A percentile compares a stretch with the other conserved stretches of the same genome.
Conservation (phyloP, 2,329 filamentous ascomycete genomes). For the Ceratocystiopsis brevicomis region DNA sequence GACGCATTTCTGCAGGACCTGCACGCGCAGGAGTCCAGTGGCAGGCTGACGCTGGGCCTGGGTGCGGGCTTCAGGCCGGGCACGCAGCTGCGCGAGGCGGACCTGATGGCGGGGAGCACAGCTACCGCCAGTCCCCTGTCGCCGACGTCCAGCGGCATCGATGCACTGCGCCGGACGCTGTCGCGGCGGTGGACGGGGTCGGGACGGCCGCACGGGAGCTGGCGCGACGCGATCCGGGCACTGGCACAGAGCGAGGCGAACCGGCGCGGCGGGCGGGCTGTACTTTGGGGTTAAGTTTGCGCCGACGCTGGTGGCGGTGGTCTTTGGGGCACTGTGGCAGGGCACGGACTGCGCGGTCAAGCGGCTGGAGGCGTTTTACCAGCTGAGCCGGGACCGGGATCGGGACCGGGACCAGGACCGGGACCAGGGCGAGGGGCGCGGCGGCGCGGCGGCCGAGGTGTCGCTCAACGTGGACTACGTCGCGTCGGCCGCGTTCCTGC, state of each 20-base stretch:
- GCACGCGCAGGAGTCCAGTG: slow-evolving; percentile 33
- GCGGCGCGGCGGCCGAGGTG: slow-evolving; percentile 41
- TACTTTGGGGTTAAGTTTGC: slow-evolving; percentile 47
- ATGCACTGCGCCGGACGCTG: slow-evolving; percentile 5
- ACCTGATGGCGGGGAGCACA: slow-evolving; percentile 21
- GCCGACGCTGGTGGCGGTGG: slow-evolving; percentile 41
- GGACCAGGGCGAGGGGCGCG: too few species aligned
- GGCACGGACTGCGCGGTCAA: slow-evolving; percentile 47
- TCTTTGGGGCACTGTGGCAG: slow-evolving; percentile 47
- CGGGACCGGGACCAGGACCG: too few species aligned
- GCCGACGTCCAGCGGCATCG: not conserved
- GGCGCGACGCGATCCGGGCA: slow-evolving; percentile 21
- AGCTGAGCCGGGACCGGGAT: slow-evolving; percentile 40
- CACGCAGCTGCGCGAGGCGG: slow-evolving; percentile 26
- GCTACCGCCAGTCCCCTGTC: not conserved
- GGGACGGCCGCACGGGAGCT: slow-evolving; percentile 1
- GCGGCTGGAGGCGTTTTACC: slow-evolving; percentile 47
- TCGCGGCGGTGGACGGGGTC: slow-evolving; percentile 3
- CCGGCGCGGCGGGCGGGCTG: slow-evolving; percentile 29
- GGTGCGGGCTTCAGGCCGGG: slow-evolving; percentile 33
- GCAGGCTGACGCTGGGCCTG: slow-evolving; percentile 37
- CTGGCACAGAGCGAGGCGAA: slow-evolving; percentile 40
- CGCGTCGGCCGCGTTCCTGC: slow-evolving; percentile 45
- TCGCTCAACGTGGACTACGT: slow-evolving; percentile 60
- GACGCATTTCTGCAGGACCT: slow-evolving; percentile 24